A percentile compares a stretch with the other conserved stretches of the same genome.
phyloP scores from a whole-genome alignment of 306 rosid genomes.

The Quercus alba region DNA sequence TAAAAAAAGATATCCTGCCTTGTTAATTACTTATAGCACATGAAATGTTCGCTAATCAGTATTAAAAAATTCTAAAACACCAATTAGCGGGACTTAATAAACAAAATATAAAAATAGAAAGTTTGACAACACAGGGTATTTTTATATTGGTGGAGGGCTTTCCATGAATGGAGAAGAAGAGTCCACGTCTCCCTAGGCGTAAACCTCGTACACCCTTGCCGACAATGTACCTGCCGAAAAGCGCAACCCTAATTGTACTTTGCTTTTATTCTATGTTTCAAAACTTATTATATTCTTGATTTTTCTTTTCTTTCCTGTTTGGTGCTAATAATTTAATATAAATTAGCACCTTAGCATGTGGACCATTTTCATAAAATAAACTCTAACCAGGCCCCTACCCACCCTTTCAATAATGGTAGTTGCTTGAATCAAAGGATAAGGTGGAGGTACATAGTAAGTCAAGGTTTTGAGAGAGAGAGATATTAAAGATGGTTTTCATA shows the following conservation, averaged over 20 bases:
- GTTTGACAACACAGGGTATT: slow-evolving; percentile 16
- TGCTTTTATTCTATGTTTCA: not conserved
- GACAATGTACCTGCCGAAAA: slow-evolving; percentile 34
- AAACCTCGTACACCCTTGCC: slow-evolving; percentile 78
- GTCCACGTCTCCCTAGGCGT: slow-evolving; percentile 69
- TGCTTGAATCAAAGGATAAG: too few relatives aligned
- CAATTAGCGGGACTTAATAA: not conserved
- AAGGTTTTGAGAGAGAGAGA: too few relatives aligned
- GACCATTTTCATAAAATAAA: too few relatives aligned
- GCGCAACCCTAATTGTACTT: slow-evolving; percentile 21
- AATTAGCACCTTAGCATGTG: too few relatives aligned
- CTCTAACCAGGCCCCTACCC: too few relatives aligned
- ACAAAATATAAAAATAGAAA: slow-evolving; percentile 23
- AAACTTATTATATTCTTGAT: not conserved
- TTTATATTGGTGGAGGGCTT: slow-evolving; percentile 19
- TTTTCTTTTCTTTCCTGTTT: not conserved
- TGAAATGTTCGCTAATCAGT: too few relatives aligned
- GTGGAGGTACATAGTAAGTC: too few relatives aligned
- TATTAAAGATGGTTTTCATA: too few relatives aligned
- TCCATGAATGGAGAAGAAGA: slow-evolving; percentile 57
- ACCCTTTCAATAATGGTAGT: too few relatives aligned
- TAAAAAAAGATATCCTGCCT: too few relatives aligned
- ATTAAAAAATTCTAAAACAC: too few relatives aligned
- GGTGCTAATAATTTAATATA: not conserved
- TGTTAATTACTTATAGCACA: too few relatives aligned